Conservation (phyloP, 176 grass and related monocot species). For the Carex pumila region DNA sequence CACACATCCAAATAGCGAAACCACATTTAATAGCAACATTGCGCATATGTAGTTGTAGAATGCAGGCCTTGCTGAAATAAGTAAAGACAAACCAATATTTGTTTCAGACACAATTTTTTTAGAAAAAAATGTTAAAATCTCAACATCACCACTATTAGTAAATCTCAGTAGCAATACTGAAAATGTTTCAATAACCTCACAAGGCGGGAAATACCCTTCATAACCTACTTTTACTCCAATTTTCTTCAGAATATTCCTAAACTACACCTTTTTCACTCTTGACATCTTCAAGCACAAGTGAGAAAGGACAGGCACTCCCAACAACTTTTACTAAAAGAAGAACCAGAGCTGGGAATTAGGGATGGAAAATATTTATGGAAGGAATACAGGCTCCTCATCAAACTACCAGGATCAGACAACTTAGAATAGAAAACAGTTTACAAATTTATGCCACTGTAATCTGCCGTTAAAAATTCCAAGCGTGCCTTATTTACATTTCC, state of each 20-base stretch:
- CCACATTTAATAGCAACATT: constrained; percentile 67
- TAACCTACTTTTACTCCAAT: not conserved
- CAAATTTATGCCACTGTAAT: not conserved
- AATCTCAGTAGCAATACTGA: not conserved
- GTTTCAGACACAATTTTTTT: constrained; percentile 14
- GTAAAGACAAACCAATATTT: constrained; percentile 5
- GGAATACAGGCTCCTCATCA: not conserved
- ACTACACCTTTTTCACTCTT: not conserved
- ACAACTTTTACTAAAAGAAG: not conserved
- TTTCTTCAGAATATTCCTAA: not conserved
- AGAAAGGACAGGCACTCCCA: not conserved
- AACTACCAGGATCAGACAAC: too few species aligned
- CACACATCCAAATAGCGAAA: constrained; percentile 76
- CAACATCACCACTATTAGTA: not conserved
- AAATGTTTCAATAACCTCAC: not conserved
- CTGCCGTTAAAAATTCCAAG: not conserved
- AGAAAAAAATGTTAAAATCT: not conserved
- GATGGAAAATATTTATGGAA: not conserved
- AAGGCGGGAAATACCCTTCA: not conserved
- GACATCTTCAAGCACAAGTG: not conserved
- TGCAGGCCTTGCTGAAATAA: constrained; percentile 82
- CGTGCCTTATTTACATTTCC: not conserved
- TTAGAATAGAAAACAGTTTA: not conserved
- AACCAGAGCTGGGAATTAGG: not conserved
- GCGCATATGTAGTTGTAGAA: constrained; percentile 90